Conservation (phyloP, 2,329 filamentous ascomycete species). For the Stachybotrys chartarum region DNA sequence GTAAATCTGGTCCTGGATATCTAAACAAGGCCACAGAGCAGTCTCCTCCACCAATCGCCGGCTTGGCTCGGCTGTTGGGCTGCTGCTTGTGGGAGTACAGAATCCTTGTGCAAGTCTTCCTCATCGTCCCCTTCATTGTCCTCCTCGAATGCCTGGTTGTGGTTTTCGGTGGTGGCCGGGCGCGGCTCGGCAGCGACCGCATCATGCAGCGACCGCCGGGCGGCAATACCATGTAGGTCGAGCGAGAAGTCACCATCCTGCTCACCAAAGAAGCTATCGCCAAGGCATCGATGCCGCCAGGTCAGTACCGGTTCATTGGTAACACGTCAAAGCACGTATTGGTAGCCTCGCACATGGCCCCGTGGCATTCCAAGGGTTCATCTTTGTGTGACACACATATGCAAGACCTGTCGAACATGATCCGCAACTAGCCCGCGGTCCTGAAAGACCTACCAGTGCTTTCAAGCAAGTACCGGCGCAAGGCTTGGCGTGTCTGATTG, state of each 20-base stretch:
- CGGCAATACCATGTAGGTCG: slow-evolving; percentile 20
- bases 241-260: slow-evolving; percentile 60
- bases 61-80: not conserved
- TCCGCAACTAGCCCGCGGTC: too few relatives aligned
- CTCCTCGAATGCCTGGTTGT: slow-evolving; percentile 13
- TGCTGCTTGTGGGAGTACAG: not conserved
- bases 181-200: not conserved
- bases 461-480: too few relatives aligned
- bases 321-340: too few relatives aligned
- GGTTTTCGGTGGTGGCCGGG: not conserved
- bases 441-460: too few relatives aligned
- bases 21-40: slow-evolving; percentile 19
- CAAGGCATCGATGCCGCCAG: not conserved
- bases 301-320: too few relatives aligned
- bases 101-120: slow-evolving; percentile 4
- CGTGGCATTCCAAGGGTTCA: too few relatives aligned
- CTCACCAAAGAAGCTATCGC: slow-evolving; percentile 61
- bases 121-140: slow-evolving; percentile 13
- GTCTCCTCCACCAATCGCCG: slow-evolving; percentile 11
- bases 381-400: too few relatives aligned
- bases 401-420: too few relatives aligned
- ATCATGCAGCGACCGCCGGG: slow-evolving; percentile 10
- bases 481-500: too few relatives aligned
- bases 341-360: too few relatives aligned
- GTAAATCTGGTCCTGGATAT: too few relatives aligned